Base-by-base conservation (phyloP, 2,329 filamentous ascomycete species). In the Sporothrix phasma region DNA sequence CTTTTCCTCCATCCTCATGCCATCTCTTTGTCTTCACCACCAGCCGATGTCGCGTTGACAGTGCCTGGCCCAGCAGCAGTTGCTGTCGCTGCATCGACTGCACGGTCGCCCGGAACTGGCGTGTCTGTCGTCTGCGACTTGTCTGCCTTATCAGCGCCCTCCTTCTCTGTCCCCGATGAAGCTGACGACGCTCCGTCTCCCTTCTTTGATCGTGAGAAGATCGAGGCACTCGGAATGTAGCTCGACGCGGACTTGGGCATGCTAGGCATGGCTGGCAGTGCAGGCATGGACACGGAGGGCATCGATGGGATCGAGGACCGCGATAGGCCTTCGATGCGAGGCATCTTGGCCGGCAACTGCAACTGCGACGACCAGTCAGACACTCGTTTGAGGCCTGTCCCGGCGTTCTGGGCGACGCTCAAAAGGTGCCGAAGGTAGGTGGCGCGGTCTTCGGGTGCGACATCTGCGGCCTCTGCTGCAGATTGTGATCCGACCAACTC, bases 391-490 rank as follows among this genome's bases (percentile, higher is more conserved):
- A 80, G 73, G 1, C 74, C 79, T 0, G 77, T 77, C 3, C 80
- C 78, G 0, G 80, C 76, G 45, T 80, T 76, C 65, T 81, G 77
- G 0, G 80, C 80, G 3, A 82, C 74, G 1, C 71, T 71, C 69
- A 82, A 79, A 1, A 83, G 75, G 62, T 83, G 78, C 29, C 77
- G 75, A 69, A 82, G 74, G 68, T 83, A 83, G 0, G 74, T 76
- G 53, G 74, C 72, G 2, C 72, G 74, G 7, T 72, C 71, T 39
- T 72, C 72, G 19, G 65, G 54, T 11, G 69, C 22, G 2, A 63
- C 19, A 17, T 19, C 31, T 2, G 59, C 41, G 19, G 54, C 45
- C 6, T 45, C 13, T 13, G 68, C 13, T 73, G 71, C 0, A 8
- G 41, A 43, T 3, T 17, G 7, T n/a, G 41, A 17, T 67, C 71